Conservation (phyloP, 148 eudicot species). For the Rhododendron griersonianum region DNA sequence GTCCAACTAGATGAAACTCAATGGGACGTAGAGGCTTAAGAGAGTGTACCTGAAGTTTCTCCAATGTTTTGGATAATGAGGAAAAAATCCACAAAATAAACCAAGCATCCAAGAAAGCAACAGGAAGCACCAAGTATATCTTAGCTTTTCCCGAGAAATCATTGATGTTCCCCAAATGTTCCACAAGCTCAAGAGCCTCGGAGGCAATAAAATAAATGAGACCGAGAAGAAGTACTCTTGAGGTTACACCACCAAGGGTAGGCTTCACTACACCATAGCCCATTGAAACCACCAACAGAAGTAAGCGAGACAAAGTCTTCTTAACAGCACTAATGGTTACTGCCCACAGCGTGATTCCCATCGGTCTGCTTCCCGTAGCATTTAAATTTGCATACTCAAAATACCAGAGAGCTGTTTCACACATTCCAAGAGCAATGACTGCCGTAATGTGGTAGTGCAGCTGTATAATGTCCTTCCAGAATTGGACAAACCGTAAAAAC, state of each 20-base stretch:
- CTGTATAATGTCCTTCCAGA: constrained; percentile 88
- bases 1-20: background rate
- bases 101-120: constrained; percentile 76
- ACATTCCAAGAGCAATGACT: constrained; percentile 95
- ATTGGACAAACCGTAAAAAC: constrained; percentile 70
- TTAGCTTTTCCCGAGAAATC: constrained; percentile 82
- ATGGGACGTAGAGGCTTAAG: background rate
- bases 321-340: constrained; percentile 81
- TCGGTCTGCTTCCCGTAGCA: constrained; percentile 77
- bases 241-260: constrained; percentile 81
- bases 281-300: constrained; percentile 93
- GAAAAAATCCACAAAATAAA: constrained; percentile 94
- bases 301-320: constrained; percentile 81
- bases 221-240: constrained; percentile 73
- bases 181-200: constrained; percentile 87
- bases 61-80: constrained; percentile 73
- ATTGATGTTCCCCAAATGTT: constrained; percentile 86
- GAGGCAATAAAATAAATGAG: constrained; percentile 68
- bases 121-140: constrained; percentile 78
- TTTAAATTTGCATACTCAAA: constrained; percentile 84
- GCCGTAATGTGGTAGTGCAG: constrained; percentile 86
- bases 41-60: constrained; percentile 78
- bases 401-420: constrained; percentile 94
- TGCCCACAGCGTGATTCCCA: constrained; percentile 89
- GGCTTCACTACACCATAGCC: constrained; percentile 95